Base-by-base conservation (phyloP, 495 filamentous ascomycete genomes). In the Apodospora peruviana region DNA sequence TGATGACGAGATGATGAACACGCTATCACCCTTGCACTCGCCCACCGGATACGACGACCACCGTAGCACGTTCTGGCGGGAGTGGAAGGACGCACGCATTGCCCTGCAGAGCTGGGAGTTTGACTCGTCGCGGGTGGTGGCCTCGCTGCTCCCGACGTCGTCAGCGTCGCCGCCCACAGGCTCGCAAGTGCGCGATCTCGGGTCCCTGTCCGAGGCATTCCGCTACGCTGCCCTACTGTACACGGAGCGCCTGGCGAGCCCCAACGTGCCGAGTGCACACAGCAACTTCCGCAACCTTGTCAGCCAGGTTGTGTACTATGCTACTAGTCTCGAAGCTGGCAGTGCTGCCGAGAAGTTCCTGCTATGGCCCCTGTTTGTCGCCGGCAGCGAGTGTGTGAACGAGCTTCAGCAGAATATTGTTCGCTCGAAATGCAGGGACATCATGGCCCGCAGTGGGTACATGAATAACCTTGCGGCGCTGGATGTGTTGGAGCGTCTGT, bases 341-440 rank as follows among this genome's bases (percentile, higher is more conserved):
- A 75, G 73, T 53, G 72, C 66, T 51, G 75, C 80, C 40, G 87
- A 93, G 65, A 91, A 95, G 60, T 95, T 93, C 57, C 72, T 97
- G 20, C 81, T 97, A 2, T 97, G 91, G 91, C 91, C 91, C 8
- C 76, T 96, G 9, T 96, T 96, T 62, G 85, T 96, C 42, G 85
- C 83, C 0, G 91, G 91, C 23, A 89, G 87, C 19, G 91, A 96
- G 70, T 95, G 90, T 61, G 87, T 95, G 45, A 83, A 85, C 45
- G 85, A 88, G 53, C 71, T 83, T 32, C 87, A 95, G 52, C 84
- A 91, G 46, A 74, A 77, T 24, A 77, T 90, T 40, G 84, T 97
- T 40, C 80, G 88, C 17, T 70, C 80, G 56, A 81, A 90, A 43
- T 95, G 90, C 71, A 72, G 82, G 34, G 89, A 91, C 62, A 90